Conservation (phyloP, 164 flowering plant species). For the Brasenia schreberi region DNA sequence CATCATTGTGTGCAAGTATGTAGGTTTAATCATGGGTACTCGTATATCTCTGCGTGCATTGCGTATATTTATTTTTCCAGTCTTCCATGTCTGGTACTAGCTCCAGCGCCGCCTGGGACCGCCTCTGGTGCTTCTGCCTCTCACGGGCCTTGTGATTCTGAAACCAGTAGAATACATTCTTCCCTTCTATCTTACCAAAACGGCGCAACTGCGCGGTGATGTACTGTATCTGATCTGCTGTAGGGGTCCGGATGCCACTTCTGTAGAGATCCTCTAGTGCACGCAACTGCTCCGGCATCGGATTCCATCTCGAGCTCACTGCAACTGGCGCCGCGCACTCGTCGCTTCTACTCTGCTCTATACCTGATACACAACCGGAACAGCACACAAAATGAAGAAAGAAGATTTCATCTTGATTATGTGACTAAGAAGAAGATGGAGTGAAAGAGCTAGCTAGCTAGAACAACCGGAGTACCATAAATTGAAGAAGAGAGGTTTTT, state of each 20-base stretch:
- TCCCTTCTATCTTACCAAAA: slow-evolving; percentile 64
- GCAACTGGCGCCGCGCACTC: slow-evolving; percentile 6
- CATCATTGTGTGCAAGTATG: too few species aligned
- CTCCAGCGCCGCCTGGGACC: not conserved
- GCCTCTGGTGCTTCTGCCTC: slow-evolving; percentile 51
- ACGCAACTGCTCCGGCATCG: slow-evolving; percentile 71
- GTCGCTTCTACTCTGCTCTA: not conserved
- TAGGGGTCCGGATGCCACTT: slow-evolving; percentile 49
- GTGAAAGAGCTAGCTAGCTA: too few species aligned
- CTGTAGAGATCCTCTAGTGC: slow-evolving; percentile 57
- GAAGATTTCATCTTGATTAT: too few species aligned
- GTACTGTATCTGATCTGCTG: slow-evolving; percentile 48
- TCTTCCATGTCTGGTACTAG: too few species aligned
- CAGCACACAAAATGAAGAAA: not conserved
- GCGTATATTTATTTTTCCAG: too few species aligned
- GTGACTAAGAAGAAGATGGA: not conserved
- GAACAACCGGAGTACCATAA: not conserved
- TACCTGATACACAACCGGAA: not conserved
- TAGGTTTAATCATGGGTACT: too few species aligned
- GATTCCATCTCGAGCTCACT: slow-evolving; percentile 57
- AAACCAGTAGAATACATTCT: slow-evolving; percentile 78
- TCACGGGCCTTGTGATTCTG: slow-evolving; percentile 80
- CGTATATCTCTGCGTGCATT: too few species aligned
- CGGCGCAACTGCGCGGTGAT: slow-evolving; percentile 49
- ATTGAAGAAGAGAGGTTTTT: not conserved